Evolutionary conservation across 1,284 basidiomycete species (phyloP).

Genomic region (Marasmius oreades): DNA sequence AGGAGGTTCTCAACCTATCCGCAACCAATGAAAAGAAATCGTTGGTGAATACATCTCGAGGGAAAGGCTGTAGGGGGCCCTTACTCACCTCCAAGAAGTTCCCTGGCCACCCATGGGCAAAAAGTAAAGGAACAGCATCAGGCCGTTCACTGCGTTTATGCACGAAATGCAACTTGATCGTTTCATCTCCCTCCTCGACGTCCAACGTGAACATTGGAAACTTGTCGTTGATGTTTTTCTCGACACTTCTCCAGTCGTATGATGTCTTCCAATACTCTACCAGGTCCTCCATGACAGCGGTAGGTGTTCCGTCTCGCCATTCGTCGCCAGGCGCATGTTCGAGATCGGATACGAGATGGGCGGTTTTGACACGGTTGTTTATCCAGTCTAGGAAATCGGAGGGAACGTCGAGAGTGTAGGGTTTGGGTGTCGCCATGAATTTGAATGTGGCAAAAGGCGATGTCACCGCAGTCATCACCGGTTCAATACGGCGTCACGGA

Average conservation of each 20-base stretch:
- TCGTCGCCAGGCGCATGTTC: slow-evolving; percentile 30
- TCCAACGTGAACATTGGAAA: slow-evolving; percentile 37
- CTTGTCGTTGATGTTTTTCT: slow-evolving; percentile 33
- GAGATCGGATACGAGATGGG: slow-evolving; percentile 35
- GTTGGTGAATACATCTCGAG: slow-evolving; percentile 21
- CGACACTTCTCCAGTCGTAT: slow-evolving; percentile 38
- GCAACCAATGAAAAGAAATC: slow-evolving; percentile 21
- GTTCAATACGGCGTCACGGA: no score
- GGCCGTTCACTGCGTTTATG: slow-evolving; percentile 34
- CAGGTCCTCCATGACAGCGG: slow-evolving; percentile 30
- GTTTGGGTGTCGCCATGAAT: slow-evolving; percentile 18
- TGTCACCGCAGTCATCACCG: no score
- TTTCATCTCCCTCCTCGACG: slow-evolving; percentile 32
- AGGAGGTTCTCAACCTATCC: slow-evolving; percentile 25
- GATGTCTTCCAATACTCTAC: slow-evolving; percentile 33
- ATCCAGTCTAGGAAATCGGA: slow-evolving; percentile 31
- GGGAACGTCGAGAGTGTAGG: slow-evolving; percentile 32
- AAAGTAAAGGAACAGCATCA: slow-evolving; percentile 39
- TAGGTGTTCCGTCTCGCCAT: slow-evolving; percentile 39
- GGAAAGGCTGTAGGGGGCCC: no score
- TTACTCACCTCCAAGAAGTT: slow-evolving; percentile 37
- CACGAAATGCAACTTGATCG: slow-evolving; percentile 40
- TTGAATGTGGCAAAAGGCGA: no score
- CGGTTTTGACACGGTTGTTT: slow-evolving; percentile 25
- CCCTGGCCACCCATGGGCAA: slow-evolving; percentile 48